Conservation (phyloP, 805 yeast genomes). For the Maudiozyma serrabonitensis region DNA sequence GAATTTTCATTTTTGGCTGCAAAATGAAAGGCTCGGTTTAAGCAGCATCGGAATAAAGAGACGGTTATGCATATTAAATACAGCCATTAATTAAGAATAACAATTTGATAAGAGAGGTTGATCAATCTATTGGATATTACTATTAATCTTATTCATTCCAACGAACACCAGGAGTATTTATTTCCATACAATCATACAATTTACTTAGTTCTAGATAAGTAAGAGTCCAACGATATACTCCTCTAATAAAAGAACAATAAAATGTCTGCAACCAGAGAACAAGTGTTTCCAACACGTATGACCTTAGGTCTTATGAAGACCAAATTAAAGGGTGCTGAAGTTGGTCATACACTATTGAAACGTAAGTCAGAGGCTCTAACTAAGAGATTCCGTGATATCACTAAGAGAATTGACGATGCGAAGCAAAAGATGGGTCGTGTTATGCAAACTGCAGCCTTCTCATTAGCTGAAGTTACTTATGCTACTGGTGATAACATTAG, state of each 20-base stretch:
- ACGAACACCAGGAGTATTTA: too few species aligned
- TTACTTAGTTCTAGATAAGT: background rate
- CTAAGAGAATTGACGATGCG: slow-evolving; percentile 87
- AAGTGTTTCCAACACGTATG: slow-evolving; percentile 97
- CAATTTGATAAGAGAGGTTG: too few species aligned
- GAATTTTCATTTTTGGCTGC: too few species aligned
- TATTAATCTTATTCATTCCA: too few species aligned
- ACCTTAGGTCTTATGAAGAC: slow-evolving; percentile 91
- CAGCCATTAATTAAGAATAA: too few species aligned
- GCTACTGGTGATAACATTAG: slow-evolving; percentile 96
- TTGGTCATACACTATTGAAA: slow-evolving; percentile 87
- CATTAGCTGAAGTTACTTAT: slow-evolving; percentile 92
- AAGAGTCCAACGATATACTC: background rate
- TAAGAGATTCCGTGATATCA: slow-evolving; percentile 90
- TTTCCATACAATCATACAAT: too few species aligned
- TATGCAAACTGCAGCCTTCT: slow-evolving; percentile 97
- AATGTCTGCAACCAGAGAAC: slow-evolving; percentile 55
- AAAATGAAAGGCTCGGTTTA: too few species aligned
- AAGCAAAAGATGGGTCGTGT: slow-evolving; percentile 96
- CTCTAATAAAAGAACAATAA: background rate
- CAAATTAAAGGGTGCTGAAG: slow-evolving; percentile 93
- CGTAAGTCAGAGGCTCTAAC: slow-evolving; percentile 96
- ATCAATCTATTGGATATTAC: too few species aligned
- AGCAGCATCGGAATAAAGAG: too few species aligned
- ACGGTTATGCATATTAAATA: too few species aligned